Base-by-base conservation (phyloP, 129 eudicot species). In the Glebionis coronaria region DNA sequence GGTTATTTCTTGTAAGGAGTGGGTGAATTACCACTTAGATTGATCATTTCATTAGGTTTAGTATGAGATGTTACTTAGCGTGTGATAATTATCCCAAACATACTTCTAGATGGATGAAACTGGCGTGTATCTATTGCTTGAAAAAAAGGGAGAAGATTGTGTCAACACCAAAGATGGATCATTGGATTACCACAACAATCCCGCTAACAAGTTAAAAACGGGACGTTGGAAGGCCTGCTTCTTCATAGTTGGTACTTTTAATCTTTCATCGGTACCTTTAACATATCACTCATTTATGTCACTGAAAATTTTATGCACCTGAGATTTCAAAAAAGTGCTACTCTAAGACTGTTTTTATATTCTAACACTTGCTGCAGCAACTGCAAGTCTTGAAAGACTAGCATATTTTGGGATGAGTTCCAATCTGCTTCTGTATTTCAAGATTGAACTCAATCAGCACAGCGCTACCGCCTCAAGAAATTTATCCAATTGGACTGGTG, bases 321-420 rank as follows among this genome's bases (percentile, higher is more conserved):
- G 49, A 3, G 2, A 46, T 42, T 1, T 3, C 9, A 53, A n/a
- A 21, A 72, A 44, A 63, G 3, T 49, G 7, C 46, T 27, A n/a
- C 10, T 61, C 21, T 3, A 29, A 45, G 45, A 54, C 18, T 23
- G 42, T 64, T 65, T 73, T 18, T 20, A 71, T 12, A 51, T 19
- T 73, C 15, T 44, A 76, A 69, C 15, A 25, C 68, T 56, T 49
- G 15, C 27, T 61, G 60, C 67, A 80, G 81, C 74, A 51, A 65
- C 67, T 10, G 78, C 71, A 52, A 70, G 80, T 70, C 57, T 78
- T 57, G 78, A 75, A 65, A 70, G 84, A 18, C 46, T 70, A 27
- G 77, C 77, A 15, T 75, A 63, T 59, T 74, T 64, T 50, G 80
- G 80, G 52, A 55, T 75, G 77, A 42, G 72, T 44, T 65, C 77